Base-by-base conservation (phyloP, 352 stramenopile genomes). In the Phytophthora aleatoria region DNA sequence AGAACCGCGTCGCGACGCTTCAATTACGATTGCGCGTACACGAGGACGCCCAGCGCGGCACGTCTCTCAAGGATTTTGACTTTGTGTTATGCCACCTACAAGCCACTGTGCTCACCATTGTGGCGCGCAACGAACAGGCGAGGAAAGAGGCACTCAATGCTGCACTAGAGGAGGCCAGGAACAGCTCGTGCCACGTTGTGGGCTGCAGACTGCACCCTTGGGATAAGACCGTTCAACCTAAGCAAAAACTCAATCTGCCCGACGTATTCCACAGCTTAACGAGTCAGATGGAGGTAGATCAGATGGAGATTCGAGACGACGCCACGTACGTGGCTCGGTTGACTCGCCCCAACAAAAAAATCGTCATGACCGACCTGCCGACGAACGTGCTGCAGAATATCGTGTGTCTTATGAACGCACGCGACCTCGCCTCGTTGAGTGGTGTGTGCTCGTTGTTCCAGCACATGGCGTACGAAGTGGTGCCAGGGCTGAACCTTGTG, bases 391-490 rank as follows among this genome's bases (percentile, higher is more conserved):
- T 95, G 50, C 84, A 90, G 43, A 64, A 45, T 10, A 65, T 94
- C 11, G 65, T 95, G 27, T 78, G 75, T 38, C 73, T 91, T 35
- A 72, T 93, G 44, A 75, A 83, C 31, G 73, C 87, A 30, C 71
- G 77, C 5, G 79, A 90, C 10, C 57, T 95, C 26, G 82, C 85
- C 4, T 69, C 73, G 7, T 53, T 92, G 10, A 88, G 83, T 36
- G 64, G 64, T 3, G 82, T 91, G 3, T 93, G 83, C 65, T 87
- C 81, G 5, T 60, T 89, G 56, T 92, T 94, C 27, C 85, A 92
- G 70, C 77, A 94, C 54, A 65, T 95, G 53, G 68, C 87, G 39
- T 95, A 95, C 62, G 87, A 94, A 66, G 85, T 92, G 39, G 87
- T 92, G 9, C 87, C 85, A 16, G 83, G 85, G 3, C 62, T 95